Evolutionary conservation across 768 basidiomycete genomes (phyloP).

Genomic region (Galerina sulciceps): DNA sequence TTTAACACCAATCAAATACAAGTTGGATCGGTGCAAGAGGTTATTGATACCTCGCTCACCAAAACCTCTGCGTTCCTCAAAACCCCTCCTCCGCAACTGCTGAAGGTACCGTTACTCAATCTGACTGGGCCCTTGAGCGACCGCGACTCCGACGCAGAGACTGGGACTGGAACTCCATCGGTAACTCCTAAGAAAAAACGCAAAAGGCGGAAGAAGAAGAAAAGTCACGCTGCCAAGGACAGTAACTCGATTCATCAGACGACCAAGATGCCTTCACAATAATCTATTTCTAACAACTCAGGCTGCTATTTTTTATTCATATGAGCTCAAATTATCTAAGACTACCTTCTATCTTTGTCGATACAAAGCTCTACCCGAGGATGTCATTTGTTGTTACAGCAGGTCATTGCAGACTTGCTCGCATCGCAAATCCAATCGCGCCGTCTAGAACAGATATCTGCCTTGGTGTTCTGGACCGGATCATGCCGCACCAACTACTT

Average conservation of each 20-base stretch:
- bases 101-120: conserved; percentile 55
- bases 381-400: no score
- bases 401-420: no score
- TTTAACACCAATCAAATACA: background rate
- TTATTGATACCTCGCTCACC: conserved; percentile 5
- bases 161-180: conserved; percentile 14
- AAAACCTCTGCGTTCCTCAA: conserved; percentile 9
- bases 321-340: no score
- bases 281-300: background rate
- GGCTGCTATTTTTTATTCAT: no score
- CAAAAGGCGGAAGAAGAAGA: conserved; percentile 58
- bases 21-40: background rate
- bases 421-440: no score
- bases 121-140: conserved; percentile 51
- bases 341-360: no score
- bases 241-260: conserved; percentile 13
- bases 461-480: no score
- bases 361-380: no score
- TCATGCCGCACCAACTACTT: background rate
- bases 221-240: conserved; percentile 29
- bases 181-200: conserved; percentile 55
- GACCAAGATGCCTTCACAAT: conserved; percentile 17
- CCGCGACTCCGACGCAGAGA: conserved; percentile 35
- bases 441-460: no score
- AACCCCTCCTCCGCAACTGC: conserved; percentile 24